Percentiles rank a stretch among this genome's conserved stretches.
These are phyloP conservation scores for Hyphopichia wangnamkhiaoensis DNA, from an alignment of 1,139 yeast species.

Conservation along the genomic window DNA sequence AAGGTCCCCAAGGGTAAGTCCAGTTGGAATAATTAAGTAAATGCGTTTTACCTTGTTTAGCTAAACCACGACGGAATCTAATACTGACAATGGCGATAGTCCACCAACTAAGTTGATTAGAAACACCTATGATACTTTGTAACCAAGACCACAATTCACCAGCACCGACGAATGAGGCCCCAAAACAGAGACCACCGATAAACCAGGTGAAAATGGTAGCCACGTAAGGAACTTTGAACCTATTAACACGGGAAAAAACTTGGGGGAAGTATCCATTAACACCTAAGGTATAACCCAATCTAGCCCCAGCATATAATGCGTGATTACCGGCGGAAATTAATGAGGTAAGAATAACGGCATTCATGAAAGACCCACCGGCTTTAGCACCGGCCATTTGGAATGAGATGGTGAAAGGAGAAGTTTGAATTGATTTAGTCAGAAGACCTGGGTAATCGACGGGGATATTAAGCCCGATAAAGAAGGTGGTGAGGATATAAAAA, in stretches of 20 bases:
- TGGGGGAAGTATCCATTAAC: constrained; percentile 43
- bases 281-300: constrained; percentile 43
- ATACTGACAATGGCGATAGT: constrained; percentile 40
- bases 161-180: constrained; percentile 44
- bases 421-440: constrained; percentile 42
- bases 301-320: constrained; percentile 45
- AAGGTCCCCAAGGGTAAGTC: constrained; percentile 47
- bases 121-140: constrained; percentile 45
- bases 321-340: constrained; percentile 50
- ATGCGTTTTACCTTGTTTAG: constrained; percentile 35
- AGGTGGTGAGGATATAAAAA: constrained; percentile 41
- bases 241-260: constrained; percentile 33
- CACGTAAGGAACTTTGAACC: constrained; percentile 40
- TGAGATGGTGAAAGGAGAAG: constrained; percentile 68
- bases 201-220: constrained; percentile 44
- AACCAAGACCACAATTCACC: constrained; percentile 49
- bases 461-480: constrained; percentile 48
- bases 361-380: constrained; percentile 46
- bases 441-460: constrained; percentile 43
- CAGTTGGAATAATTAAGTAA: constrained; percentile 39
- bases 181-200: constrained; percentile 44
- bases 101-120: constrained; percentile 47
- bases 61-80: constrained; percentile 41
- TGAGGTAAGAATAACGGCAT: constrained; percentile 45
- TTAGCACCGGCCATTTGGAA: constrained; percentile 55